A percentile compares a stretch with the other conserved stretches of the same genome.
These are phyloP conservation scores for Fraxinus paxiana DNA, from an alignment of 305 asterid genomes.

Conservation along the genomic window DNA sequence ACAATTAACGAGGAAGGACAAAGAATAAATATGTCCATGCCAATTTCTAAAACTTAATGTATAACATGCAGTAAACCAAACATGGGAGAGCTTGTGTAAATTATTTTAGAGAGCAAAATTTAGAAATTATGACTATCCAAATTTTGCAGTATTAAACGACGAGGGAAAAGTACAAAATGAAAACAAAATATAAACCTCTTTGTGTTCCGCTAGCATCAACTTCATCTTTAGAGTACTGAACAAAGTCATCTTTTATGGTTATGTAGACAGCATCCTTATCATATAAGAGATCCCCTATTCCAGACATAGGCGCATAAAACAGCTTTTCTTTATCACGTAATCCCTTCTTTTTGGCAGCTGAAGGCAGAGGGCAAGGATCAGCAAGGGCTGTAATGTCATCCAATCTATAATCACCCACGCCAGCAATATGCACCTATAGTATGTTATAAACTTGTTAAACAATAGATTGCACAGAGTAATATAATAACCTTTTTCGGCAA, in stretches of 20 bases:
- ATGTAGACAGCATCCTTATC: conserved; percentile 98
- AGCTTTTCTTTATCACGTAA: conserved; percentile 92
- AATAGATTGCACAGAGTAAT: background rate
- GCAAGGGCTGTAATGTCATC: conserved; percentile 62
- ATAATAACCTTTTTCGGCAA: background rate
- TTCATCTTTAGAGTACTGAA: conserved; percentile 73
- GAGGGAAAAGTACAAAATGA: conserved; percentile 1
- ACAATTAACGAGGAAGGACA: background rate
- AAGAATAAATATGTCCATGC: background rate
- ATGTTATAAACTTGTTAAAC: conserved; percentile 16
- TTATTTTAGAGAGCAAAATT: background rate
- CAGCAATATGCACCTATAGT: conserved; percentile 88
- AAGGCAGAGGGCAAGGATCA: conserved; percentile 97
- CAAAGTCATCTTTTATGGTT: conserved; percentile 81
- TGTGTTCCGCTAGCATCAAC: conserved; percentile 35
- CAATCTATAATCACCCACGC: conserved; percentile 81
- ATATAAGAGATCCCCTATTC: conserved; percentile 89
- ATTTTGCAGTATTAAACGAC: background rate
- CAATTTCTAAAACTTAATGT: background rate
- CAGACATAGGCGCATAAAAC: conserved; percentile 98
- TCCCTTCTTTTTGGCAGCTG: conserved; percentile 96
- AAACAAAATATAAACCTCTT: conserved; percentile 43
- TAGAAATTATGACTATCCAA: conserved; percentile 6
- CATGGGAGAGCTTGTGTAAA: background rate
- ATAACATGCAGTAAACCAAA: background rate